Evolutionary conservation across 73 alveolate genomes (phyloP).

Genomic region (Stentor coeruleus): DNA sequence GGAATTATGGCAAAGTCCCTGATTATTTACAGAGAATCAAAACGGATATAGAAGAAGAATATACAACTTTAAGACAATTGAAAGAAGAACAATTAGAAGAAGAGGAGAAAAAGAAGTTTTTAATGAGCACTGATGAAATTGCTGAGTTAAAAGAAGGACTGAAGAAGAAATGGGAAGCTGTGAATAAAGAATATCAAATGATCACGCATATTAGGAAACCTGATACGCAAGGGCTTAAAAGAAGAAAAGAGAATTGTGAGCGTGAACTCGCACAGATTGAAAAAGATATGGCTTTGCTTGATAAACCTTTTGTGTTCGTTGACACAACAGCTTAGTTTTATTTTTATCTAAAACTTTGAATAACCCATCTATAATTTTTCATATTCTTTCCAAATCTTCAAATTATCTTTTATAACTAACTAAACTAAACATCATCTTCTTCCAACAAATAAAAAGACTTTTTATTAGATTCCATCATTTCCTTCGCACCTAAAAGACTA

Average conservation of each 20-base stretch:
- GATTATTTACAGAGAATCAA: conserved; percentile 39
- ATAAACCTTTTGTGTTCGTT: conserved; percentile 83
- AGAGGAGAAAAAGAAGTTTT: conserved; percentile 31
- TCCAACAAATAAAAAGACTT: too few relatives aligned
- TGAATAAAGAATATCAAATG: conserved; percentile 37
- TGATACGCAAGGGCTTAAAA: conserved; percentile 47
- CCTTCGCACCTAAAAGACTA: too few relatives aligned
- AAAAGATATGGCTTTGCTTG: conserved; percentile 81
- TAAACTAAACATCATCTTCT: too few relatives aligned
- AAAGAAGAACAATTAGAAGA: conserved; percentile 45
- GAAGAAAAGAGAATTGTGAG: conserved; percentile 83
- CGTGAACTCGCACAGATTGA: conserved; percentile 81
- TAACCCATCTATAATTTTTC: too few relatives aligned
- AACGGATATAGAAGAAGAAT: conserved; percentile 40
- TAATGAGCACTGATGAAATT: conserved; percentile 41
- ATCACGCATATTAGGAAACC: conserved; percentile 48
- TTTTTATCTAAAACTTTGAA: too few relatives aligned
- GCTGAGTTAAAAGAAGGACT: conserved; percentile 51
- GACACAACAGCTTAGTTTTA: too few relatives aligned
- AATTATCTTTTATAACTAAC: too few relatives aligned
- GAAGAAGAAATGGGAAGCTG: conserved; percentile 44
- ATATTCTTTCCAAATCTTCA: too few relatives aligned
- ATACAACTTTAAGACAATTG: conserved; percentile 30
- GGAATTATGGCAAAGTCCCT: conserved; percentile 55
- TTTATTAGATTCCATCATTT: too few relatives aligned